Evolutionary conservation across 768 basidiomycete genomes (phyloP).

Genomic region (Piloderma croceum): DNA sequence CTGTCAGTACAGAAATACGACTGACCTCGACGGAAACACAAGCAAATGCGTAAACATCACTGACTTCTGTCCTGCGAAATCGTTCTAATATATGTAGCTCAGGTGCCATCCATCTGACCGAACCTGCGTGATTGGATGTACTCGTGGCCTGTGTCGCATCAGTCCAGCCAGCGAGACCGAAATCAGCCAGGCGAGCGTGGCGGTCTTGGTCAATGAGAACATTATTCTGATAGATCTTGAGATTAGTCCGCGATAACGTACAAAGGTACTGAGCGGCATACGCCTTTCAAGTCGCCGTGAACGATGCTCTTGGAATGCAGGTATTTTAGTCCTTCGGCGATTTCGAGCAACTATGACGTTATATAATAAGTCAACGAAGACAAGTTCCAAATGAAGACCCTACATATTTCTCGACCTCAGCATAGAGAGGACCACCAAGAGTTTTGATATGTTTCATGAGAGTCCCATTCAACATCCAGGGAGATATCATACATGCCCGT

Average conservation of each 20-base stretch:
- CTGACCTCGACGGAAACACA: slow-evolving; percentile 8
- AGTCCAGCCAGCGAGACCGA: slow-evolving; percentile 14
- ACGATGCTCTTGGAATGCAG: slow-evolving; percentile 11
- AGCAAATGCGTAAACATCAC: slow-evolving; percentile 7
- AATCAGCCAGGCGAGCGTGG: slow-evolving; percentile 16
- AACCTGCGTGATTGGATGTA: slow-evolving; percentile 5
- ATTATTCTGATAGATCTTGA: slow-evolving; percentile 9
- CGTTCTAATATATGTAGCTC: slow-evolving; percentile 6
- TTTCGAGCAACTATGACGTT: slow-evolving; percentile 9
- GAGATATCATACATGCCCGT: slow-evolving; percentile 3
- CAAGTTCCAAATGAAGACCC: too few relatives aligned
- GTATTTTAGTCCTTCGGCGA: slow-evolving; percentile 10
- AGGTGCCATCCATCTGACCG: slow-evolving; percentile 9
- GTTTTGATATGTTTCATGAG: too few relatives aligned
- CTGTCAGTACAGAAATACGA: not conserved
- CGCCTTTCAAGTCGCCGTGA: slow-evolving; percentile 16
- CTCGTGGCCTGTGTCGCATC: slow-evolving; percentile 8
- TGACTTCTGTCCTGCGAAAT: slow-evolving; percentile 5
- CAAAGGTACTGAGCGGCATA: too few relatives aligned
- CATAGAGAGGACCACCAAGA: too few relatives aligned
- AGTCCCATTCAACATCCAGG: slow-evolving; percentile 4
- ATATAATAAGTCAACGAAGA: too few relatives aligned
- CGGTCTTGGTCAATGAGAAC: slow-evolving; percentile 16
- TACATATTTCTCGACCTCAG: too few relatives aligned
- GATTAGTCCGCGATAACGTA: too few relatives aligned